Base-by-base conservation (phyloP, 441 rosid genomes). In the Kokia cookei region DNA sequence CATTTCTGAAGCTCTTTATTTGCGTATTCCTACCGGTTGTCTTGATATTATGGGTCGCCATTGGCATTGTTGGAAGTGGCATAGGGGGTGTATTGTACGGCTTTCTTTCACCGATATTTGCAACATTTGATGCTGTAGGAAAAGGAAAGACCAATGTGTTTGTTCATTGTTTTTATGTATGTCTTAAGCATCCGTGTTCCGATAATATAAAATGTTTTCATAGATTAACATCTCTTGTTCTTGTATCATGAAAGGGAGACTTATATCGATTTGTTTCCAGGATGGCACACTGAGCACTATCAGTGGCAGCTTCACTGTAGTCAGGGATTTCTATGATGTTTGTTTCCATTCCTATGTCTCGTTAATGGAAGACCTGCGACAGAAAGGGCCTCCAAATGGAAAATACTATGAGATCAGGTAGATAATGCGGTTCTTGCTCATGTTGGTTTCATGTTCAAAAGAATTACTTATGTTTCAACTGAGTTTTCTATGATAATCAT, bases 61-160 rank as follows among this genome's bases (percentile, higher is more conserved):
- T 89, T 79, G 82, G 91, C 77, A 86, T 95, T 66, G 66, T 78
- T 40, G 97, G 89, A 74, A 91, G 97, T 29, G 14, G 87, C 40
- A 57, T 92, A 1, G 92, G 90, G 45, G 97, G 99, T 58, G 81
- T 85, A 14, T 32, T 91, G 2, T 93, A 89, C 77, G 99, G 98
- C 27, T 83, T 93, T 78, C 89, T 95, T 71, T 88, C 96, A 2
- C 99, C 99, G 10, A 88, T 90, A 57, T 95, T 90, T 72, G 95
- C 98, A 54, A 95, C 99, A 37, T 95, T 95, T 72, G 96, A 86
- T 82, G 98, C 97, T 57, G 91, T 95, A 75, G 98, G 98, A 48
- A 91, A 85, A 78, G 98, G 95, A 83, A 95, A 95, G 78, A 77
- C 85, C 59, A 72, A 87, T 43, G 74, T 79, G 57, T 61, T 93